Evolutionary conservation across 768 basidiomycete species (phyloP), one percentile per base, ranked within the genome.

Genomic region (Tephrocybe sp.): DNA sequence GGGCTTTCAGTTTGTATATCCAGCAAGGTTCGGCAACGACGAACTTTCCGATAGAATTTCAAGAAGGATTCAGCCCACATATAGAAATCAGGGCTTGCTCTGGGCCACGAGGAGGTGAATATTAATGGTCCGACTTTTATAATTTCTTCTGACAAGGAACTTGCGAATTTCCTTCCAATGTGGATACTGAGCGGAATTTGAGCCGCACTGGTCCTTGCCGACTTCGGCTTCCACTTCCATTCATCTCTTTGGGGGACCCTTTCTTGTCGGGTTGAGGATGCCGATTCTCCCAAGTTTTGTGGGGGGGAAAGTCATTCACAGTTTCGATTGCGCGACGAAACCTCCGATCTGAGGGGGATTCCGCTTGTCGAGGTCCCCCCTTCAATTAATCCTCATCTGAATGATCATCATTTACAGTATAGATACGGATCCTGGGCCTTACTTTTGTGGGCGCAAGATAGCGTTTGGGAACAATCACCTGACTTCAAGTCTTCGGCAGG

Each of bases 401-500:
- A 12, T 36, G 34, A 36, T 36, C 28, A 7, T n/a, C 41, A n/a
- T 11, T 34, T 9, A 1, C 8, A 41, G 8, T n/a, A 32, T 40
- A n/a, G n/a, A n/a, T 30, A 23, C 44, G 28, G 36, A 45, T 45
- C 8, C 24, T 52, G 37, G 23, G 14, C 25, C 24, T 23, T 23
- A 21, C 15, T 17, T 40, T 23, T 52, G 32, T 45, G 23, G n/a
- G 26, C n/a, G 18, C 15, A 40, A 41, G 24, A 30, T 30, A 25
- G 37, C 14, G 44, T 33, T 26, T 28, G 21, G 33, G 30, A 44
- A 37, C 4, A 38, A 23, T 36, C 55, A 52, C 37, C 45, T 39
- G 48, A 47, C 52, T 39, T 21, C 3, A 30, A n/a, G 32, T 10
- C 38, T 20, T 44, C 48, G 48, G 43, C 36, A 49, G 24, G 50